phyloP scores from a whole-genome alignment of 2,329 filamentous ascomycete genomes.

The Chaetomiaceae sp. region DNA sequence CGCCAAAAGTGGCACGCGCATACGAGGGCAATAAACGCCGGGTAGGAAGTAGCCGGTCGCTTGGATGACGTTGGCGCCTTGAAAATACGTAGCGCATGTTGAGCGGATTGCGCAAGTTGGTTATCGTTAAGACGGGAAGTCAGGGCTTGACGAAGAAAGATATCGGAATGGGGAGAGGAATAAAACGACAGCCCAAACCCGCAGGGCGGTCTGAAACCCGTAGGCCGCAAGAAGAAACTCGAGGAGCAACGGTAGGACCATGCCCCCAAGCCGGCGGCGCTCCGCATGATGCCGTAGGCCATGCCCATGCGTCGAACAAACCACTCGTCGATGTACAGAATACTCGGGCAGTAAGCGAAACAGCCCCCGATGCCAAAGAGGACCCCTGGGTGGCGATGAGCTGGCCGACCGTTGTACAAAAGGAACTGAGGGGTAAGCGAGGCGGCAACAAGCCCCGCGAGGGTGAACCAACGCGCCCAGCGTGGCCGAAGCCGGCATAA shows the following conservation, averaged over 20 bases:
- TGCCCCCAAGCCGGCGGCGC: conserved; percentile 49
- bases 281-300: conserved; percentile 60
- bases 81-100: conserved; percentile 37
- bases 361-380: conserved; percentile 55
- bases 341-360: conserved; percentile 52
- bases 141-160: conserved; percentile 54
- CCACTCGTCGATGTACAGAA: conserved; percentile 59
- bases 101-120: no score
- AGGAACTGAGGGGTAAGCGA: conserved; percentile 48
- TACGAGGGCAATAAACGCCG: conserved; percentile 39
- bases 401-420: conserved; percentile 48
- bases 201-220: conserved; percentile 50
- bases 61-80: conserved; percentile 4
- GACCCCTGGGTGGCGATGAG: conserved; percentile 59
- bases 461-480: conserved; percentile 39
- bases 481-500: conserved; percentile 41
- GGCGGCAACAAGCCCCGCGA: conserved; percentile 47
- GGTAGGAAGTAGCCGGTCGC: conserved; percentile 8
- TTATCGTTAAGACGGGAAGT: conserved; percentile 36
- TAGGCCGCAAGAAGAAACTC: conserved; percentile 46
- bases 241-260: conserved; percentile 49
- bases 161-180: conserved; percentile 51
- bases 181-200: conserved; percentile 48
- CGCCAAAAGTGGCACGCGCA: conserved; percentile 44
- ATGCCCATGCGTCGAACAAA: conserved; percentile 56